A percentile compares a stretch with the other conserved stretches of the same genome.
These are phyloP conservation scores for Cladochytrium tenue DNA, from an alignment of 371 early-diverging fungal genomes.

Conservation along the genomic window DNA sequence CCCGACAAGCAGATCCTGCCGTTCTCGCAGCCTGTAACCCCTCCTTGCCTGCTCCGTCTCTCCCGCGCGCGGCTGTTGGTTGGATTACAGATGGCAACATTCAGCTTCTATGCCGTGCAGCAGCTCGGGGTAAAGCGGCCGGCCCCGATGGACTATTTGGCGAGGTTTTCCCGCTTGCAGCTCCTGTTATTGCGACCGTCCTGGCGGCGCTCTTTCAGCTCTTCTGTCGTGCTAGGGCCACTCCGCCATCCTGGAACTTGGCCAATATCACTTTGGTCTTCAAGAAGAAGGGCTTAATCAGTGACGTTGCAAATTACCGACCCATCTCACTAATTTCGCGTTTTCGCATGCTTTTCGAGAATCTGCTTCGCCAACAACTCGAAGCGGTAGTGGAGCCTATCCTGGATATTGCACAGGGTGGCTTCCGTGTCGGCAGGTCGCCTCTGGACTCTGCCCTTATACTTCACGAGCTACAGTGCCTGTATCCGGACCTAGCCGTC, in stretches of 20 bases:
- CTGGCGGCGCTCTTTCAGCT: constrained; percentile 2
- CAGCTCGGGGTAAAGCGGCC: neutral
- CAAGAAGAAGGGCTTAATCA: constrained; percentile 12
- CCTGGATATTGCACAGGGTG: constrained; percentile 10
- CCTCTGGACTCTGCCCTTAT: constrained; percentile 6
- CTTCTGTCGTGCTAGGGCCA: neutral
- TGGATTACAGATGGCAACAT: neutral
- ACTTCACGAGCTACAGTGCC: constrained; percentile 8
- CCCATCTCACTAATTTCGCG: constrained; percentile 17
- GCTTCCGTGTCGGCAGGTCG: constrained; percentile 6
- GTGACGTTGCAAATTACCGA: constrained; percentile 14
- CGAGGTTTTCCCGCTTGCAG: neutral
- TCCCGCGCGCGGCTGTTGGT: neutral
- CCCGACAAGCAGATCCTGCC: too few relatives aligned
- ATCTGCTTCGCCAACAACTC: neutral
- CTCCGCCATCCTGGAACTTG: neutral
- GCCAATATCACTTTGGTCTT: constrained; percentile 13
- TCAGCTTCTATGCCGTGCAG: neutral
- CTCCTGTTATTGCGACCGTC: neutral
- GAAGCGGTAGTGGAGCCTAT: neutral
- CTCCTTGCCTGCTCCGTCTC: too few relatives aligned
- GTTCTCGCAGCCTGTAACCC: too few relatives aligned
- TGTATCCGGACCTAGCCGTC: neutral
- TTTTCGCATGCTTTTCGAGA: constrained; percentile 10
- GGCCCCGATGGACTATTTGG: neutral